A percentile compares a stretch with the other conserved stretches of the same genome.
These are phyloP conservation scores for Ceratocystis lukuohia DNA, from an alignment of 2,329 filamentous ascomycete genomes.

Conservation along the genomic window DNA sequence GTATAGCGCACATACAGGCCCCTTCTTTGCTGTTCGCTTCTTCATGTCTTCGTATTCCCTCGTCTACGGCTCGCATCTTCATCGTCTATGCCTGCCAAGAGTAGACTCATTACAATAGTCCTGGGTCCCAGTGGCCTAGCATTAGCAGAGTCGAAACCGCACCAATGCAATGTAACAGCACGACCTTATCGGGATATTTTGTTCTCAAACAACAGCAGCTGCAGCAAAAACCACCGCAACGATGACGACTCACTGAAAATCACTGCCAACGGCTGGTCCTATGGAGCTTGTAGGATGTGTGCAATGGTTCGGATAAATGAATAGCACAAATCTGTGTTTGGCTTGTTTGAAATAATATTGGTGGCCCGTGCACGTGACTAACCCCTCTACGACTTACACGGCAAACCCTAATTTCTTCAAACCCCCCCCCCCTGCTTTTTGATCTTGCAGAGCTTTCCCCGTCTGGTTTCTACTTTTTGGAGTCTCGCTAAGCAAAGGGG, in stretches of 20 bases:
- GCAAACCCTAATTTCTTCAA: neutral
- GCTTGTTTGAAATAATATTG: neutral
- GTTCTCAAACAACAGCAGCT: neutral
- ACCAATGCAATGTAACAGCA: conserved; percentile 4
- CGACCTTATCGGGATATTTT: neutral
- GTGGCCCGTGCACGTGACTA: neutral
- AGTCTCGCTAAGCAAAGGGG: neutral
- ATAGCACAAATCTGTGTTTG: neutral
- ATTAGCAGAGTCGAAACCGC: conserved; percentile 1
- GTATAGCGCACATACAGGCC: neutral
- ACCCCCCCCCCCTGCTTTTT: neutral
- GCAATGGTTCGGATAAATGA: neutral
- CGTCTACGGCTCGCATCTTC: neutral
- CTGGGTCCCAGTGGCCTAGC: neutral
- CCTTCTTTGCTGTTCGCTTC: too few species aligned
- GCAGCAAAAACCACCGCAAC: too few species aligned
- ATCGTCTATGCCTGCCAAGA: neutral
- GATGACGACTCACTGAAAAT: too few species aligned
- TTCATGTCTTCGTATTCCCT: neutral
- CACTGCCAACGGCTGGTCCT: too few species aligned
- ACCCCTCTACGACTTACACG: neutral
- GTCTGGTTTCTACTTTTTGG: too few species aligned
- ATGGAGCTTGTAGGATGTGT: neutral
- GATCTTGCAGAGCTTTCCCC: neutral
- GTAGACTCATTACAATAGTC: neutral